These are phyloP conservation scores for Phytopythium aichiense DNA, from an alignment of 352 stramenopile genomes.

Conservation along the genomic window DNA sequence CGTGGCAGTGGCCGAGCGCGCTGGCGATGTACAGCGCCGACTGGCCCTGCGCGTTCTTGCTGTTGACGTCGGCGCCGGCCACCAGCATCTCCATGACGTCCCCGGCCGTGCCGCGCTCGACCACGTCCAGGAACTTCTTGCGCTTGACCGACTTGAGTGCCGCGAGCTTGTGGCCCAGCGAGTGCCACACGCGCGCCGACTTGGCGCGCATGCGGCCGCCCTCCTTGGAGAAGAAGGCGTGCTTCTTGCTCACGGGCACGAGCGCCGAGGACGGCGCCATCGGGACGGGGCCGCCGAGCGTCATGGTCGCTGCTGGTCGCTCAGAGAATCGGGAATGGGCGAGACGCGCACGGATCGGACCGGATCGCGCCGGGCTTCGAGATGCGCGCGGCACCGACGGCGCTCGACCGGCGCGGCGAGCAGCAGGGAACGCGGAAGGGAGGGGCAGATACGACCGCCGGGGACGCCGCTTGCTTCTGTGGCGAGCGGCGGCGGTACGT, in stretches of 20 bases:
- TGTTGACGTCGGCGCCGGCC: slow-evolving; percentile 49
- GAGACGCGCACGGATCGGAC: background rate
- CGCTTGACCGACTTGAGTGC: slow-evolving; percentile 66
- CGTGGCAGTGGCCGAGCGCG: slow-evolving; percentile 45
- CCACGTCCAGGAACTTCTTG: slow-evolving; percentile 62
- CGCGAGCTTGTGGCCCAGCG: slow-evolving; percentile 70
- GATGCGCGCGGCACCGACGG: background rate
- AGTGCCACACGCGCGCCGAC: slow-evolving; percentile 60
- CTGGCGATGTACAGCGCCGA: slow-evolving; percentile 60
- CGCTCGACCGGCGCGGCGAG: background rate
- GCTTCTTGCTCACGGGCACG: slow-evolving; percentile 45
- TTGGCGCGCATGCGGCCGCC: slow-evolving; percentile 9
- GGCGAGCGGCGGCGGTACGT: slow-evolving; percentile 2
- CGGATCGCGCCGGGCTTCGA: background rate
- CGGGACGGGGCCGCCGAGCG: slow-evolving; percentile 35
- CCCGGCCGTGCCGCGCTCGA: slow-evolving; percentile 33
- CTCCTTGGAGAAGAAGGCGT: slow-evolving; percentile 20
- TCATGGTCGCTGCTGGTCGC: slow-evolving; percentile 19
- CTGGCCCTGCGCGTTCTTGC: slow-evolving; percentile 44
- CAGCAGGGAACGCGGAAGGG: background rate
- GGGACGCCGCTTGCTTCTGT: background rate
- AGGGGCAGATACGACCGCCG: slow-evolving; percentile 4
- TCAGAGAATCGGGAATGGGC: background rate
- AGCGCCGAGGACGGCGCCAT: slow-evolving; percentile 27
- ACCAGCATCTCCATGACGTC: slow-evolving; percentile 65